These are phyloP conservation scores for Coemansia interrupta DNA, from an alignment of 192 early-diverging fungal species.

Conservation along the genomic window DNA sequence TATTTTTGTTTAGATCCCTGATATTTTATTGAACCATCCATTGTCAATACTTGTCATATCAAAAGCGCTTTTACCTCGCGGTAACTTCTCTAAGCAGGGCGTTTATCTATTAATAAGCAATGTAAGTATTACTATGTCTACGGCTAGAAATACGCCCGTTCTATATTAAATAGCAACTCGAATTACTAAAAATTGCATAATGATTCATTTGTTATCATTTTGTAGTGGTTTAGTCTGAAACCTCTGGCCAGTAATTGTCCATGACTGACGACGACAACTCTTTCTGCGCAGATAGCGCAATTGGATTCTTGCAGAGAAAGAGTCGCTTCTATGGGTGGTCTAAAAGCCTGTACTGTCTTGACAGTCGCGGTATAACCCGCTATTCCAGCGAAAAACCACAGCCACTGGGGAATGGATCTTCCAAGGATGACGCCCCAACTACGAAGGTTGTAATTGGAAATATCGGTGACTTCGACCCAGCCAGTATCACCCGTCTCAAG, in stretches of 20 bases:
- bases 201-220: too few relatives aligned
- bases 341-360: conserved; percentile 28
- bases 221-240: background rate
- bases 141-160: too few relatives aligned
- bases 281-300: conserved; percentile 1
- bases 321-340: conserved; percentile 51
- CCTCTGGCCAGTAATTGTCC: background rate
- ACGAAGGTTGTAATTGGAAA: conserved; percentile 23
- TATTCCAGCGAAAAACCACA: conserved; percentile 21
- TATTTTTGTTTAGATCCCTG: too few relatives aligned
- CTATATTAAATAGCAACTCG: too few relatives aligned
- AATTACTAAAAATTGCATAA: too few relatives aligned
- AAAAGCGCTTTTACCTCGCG: too few relatives aligned
- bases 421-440: background rate
- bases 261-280: background rate
- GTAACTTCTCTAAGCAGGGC: too few relatives aligned
- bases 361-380: conserved; percentile 19
- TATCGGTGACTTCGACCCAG: conserved; percentile 14
- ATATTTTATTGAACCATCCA: too few relatives aligned
- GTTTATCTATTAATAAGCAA: too few relatives aligned
- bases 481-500: background rate
- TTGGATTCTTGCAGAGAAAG: conserved; percentile 41
- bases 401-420: background rate
- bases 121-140: too few relatives aligned
- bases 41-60: too few relatives aligned